phyloP scores from a whole-genome alignment of 768 basidiomycete genomes.

The Mycena vulgaris region DNA sequence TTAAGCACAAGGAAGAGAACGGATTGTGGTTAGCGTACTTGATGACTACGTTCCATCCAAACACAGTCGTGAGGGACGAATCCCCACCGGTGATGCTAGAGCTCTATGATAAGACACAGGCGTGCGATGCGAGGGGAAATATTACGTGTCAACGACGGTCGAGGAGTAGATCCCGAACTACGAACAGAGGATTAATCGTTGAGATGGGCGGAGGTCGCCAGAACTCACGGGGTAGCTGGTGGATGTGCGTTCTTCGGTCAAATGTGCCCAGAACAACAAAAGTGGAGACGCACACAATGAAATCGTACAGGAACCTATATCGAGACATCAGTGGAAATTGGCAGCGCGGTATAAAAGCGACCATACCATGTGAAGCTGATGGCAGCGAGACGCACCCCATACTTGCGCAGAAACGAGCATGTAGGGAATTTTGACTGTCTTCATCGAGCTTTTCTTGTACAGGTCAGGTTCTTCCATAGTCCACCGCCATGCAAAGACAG shows the following conservation, averaged over 20 bases:
- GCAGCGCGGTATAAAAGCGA: not conserved
- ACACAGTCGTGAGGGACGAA: constrained; percentile 69
- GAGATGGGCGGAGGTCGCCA: not conserved
- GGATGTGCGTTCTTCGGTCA: constrained; percentile 3
- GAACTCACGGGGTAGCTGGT: constrained; percentile 74
- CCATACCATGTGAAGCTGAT: constrained; percentile 82
- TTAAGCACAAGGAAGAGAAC: not conserved
- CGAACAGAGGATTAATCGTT: constrained; percentile 11
- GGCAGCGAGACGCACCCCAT: constrained; percentile 82
- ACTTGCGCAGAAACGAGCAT: constrained; percentile 81
- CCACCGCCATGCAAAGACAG: constrained; percentile 90
- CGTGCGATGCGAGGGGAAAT: not conserved
- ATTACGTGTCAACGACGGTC: constrained; percentile 77
- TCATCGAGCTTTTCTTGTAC: constrained; percentile 87
- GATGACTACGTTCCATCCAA: constrained; percentile 91
- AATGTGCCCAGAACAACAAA: not conserved
- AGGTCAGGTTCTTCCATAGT: constrained; percentile 85
- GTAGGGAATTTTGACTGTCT: constrained; percentile 81
- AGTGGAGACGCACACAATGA: constrained; percentile 72
- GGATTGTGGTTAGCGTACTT: constrained; percentile 61
- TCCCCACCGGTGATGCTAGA: constrained; percentile 71
- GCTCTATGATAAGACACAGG: not conserved
- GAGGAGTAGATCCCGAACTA: constrained; percentile 89
- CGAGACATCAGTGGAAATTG: constrained; percentile 11
- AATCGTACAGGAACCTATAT: constrained; percentile 82